Conservation (phyloP, 2,329 filamentous ascomycete species). For the Cytospora paraplurivora region DNA sequence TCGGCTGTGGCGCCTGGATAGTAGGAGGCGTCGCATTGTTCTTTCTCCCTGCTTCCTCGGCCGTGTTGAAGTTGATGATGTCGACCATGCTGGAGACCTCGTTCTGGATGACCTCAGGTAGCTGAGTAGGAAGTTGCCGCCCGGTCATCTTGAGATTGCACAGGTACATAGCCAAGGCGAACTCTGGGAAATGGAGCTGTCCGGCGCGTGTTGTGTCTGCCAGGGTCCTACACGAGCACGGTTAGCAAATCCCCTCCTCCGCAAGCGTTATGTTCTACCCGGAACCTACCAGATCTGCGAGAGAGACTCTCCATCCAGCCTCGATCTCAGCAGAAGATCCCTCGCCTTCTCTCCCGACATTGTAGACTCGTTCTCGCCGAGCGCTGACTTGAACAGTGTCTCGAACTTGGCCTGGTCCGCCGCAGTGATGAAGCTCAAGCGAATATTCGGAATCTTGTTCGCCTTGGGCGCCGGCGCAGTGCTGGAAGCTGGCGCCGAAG, state of each 20-base stretch:
- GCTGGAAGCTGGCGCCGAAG: constrained; percentile 48
- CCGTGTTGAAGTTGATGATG: constrained; percentile 93
- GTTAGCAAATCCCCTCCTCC: constrained; percentile 8
- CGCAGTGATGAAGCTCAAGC: constrained; percentile 93
- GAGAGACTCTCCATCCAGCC: constrained; percentile 81
- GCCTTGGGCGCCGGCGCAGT: constrained; percentile 52
- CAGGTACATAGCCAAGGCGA: constrained; percentile 96
- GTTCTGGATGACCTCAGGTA: constrained; percentile 89
- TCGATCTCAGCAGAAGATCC: constrained; percentile 85
- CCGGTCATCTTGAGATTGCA: constrained; percentile 92
- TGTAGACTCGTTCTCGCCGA: constrained; percentile 79
- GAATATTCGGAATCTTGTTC: constrained; percentile 88
- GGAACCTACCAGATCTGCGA: constrained; percentile 82
- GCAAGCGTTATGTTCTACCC: background rate
- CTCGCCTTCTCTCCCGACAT: constrained; percentile 91
- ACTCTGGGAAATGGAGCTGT: constrained; percentile 95
- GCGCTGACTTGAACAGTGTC: constrained; percentile 94
- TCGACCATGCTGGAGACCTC: constrained; percentile 99
- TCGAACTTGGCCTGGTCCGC: constrained; percentile 96
- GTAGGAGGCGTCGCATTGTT: constrained; percentile 53
- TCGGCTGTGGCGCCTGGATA: constrained; percentile 70
- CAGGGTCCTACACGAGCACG: constrained; percentile 66
- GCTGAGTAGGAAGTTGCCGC: constrained; percentile 70
- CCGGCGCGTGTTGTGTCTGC: constrained; percentile 96
- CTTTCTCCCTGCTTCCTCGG: constrained; percentile 67